phyloP scores from a whole-genome alignment of 2,329 filamentous ascomycete species.

The Triangularia verruculosa region DNA sequence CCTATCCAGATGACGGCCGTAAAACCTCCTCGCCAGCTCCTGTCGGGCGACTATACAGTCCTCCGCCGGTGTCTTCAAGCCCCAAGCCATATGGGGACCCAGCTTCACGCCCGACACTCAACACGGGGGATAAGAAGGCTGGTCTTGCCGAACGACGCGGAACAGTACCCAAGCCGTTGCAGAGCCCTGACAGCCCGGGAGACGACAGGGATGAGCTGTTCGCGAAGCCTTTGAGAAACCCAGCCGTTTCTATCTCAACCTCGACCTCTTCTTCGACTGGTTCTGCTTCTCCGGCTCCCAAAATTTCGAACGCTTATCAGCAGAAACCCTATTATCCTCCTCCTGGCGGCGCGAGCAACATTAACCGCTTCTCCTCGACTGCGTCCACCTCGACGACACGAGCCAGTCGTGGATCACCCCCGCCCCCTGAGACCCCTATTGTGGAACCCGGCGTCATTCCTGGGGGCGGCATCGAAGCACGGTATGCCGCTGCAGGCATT shows the following conservation, averaged over 20 bases:
- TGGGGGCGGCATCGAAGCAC: slow-evolving; percentile 80
- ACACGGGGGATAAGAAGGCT: slow-evolving; percentile 56
- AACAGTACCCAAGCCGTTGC: slow-evolving; percentile 75
- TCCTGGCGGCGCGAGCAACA: slow-evolving; percentile 42
- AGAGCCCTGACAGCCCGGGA: slow-evolving; percentile 76
- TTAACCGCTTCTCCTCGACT: slow-evolving; percentile 70
- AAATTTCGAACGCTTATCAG: slow-evolving; percentile 47
- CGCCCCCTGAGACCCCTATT: slow-evolving; percentile 88
- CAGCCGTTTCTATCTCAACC: slow-evolving; percentile 33
- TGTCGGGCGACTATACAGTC: slow-evolving; percentile 35
- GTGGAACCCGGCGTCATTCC: slow-evolving; percentile 68
- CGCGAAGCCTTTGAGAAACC: slow-evolving; percentile 57
- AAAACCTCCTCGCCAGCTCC: slow-evolving; percentile 31
- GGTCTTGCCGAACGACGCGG: slow-evolving; percentile 78
- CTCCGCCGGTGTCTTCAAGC: slow-evolving; percentile 34
- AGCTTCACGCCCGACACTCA: slow-evolving; percentile 53
- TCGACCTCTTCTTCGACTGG: not conserved
- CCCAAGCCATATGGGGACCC: slow-evolving; percentile 47
- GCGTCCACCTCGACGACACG: slow-evolving; percentile 91
- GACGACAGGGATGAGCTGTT: slow-evolving; percentile 77
- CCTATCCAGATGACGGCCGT: slow-evolving; percentile 45
- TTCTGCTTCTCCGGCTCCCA: slow-evolving; percentile 32
- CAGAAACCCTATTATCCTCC: slow-evolving; percentile 61
- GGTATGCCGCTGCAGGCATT: slow-evolving; percentile 88
- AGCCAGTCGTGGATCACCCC: slow-evolving; percentile 87